Percentiles rank a stretch among this genome's conserved stretches.
Evolutionary conservation across 331 rosid species (phyloP).

Genomic region (Rosa hybrid): DNA sequence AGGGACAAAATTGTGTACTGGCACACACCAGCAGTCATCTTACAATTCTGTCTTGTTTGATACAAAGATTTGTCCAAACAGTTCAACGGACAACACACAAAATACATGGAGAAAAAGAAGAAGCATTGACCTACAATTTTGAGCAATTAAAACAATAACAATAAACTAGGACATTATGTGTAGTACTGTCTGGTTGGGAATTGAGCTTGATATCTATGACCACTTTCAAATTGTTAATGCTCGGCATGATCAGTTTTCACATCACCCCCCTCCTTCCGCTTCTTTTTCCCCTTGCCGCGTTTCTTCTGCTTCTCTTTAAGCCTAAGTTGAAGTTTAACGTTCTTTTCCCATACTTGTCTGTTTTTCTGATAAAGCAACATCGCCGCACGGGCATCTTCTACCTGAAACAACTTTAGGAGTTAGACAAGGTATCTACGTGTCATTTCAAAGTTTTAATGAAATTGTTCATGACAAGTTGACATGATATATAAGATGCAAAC

Average conservation of each 20-base stretch:
- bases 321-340: slow-evolving; percentile 52
- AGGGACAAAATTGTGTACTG: not conserved
- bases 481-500: not conserved
- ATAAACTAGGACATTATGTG: not conserved
- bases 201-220: not conserved
- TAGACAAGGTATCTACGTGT: not conserved
- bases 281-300: slow-evolving; percentile 62
- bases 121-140: not conserved
- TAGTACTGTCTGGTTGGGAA: not conserved
- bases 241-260: slow-evolving; percentile 22
- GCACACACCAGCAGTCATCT: not conserved
- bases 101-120: not conserved
- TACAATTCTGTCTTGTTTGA: not conserved
- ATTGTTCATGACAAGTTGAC: slow-evolving; percentile 10
- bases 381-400: slow-evolving; percentile 89
- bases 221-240: slow-evolving; percentile 3
- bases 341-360: slow-evolving; percentile 77
- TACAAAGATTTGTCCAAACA: slow-evolving; percentile 3
- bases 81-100: not conserved
- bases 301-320: slow-evolving; percentile 66
- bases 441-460: not conserved
- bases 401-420: slow-evolving; percentile 40
- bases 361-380: slow-evolving; percentile 89
- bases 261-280: slow-evolving; percentile 40
- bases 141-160: not conserved